Evolutionary conservation across 2,329 filamentous ascomycete species (phyloP).

Genomic region (Capronia coronata): DNA sequence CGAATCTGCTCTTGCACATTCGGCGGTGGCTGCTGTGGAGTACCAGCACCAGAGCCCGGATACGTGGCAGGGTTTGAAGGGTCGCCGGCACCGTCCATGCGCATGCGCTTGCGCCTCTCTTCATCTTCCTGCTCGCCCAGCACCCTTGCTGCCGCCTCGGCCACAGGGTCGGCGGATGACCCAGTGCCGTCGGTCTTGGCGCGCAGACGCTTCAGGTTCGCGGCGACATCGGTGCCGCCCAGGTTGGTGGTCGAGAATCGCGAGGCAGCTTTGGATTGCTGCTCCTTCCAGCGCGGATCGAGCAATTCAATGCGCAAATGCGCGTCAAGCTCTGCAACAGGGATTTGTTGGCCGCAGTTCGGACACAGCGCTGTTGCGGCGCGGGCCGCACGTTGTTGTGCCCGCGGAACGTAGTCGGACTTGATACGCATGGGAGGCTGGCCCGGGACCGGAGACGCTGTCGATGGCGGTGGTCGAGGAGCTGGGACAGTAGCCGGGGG

Average conservation of each 20-base stretch:
- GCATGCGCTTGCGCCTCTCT: constrained; percentile 67
- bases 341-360: constrained; percentile 87
- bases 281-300: constrained; percentile 92
- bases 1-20: constrained; percentile 84
- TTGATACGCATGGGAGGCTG: constrained; percentile 70
- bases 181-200: constrained; percentile 69
- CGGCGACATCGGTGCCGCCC: constrained; percentile 78
- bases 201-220: constrained; percentile 90
- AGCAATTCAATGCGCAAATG: constrained; percentile 94
- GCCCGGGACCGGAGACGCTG: constrained; percentile 44
- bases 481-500: constrained; percentile 37
- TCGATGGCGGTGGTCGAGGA: constrained; percentile 71
- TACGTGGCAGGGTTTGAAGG: constrained; percentile 17
- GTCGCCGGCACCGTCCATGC: constrained; percentile 38
- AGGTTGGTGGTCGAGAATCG: constrained; percentile 81
- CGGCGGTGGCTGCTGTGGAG: constrained; percentile 39
- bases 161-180: constrained; percentile 23
- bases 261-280: constrained; percentile 80
- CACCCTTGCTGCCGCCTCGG: constrained; percentile 41
- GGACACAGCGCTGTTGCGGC: constrained; percentile 69
- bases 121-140: constrained; percentile 67
- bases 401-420: constrained; percentile 84
- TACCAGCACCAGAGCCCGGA: constrained; percentile 34
- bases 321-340: constrained; percentile 77
- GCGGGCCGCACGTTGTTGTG: constrained; percentile 61